Base-by-base conservation (phyloP, 345 rosid genomes). In the Melastoma malabathricum region DNA sequence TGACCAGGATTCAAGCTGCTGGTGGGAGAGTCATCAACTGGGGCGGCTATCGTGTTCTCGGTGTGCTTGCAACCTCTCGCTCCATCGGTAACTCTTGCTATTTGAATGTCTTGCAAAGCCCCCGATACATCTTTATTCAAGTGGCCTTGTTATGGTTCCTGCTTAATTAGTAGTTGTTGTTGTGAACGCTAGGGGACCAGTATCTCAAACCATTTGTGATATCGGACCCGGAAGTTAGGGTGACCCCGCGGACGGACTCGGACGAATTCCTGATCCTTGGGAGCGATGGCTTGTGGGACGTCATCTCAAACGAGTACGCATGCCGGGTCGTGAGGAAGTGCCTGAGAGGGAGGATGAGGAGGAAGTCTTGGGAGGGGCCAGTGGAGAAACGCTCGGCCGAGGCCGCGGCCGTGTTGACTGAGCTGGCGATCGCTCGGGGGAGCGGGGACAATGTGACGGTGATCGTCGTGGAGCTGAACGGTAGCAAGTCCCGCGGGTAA, bases 31-130 rank as follows among this genome's bases (percentile, higher is more conserved):
- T 83, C 57, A 75, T 83, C 18, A 74, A 73, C 58, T 77, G 90
- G 86, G 66, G 75, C 17, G 90, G 86, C 1, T 59, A 65, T 29
- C 80, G 90, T 4, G 57, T 83, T 19, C 65, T 73, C 0, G 86
- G 90, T 29, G 90, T 83, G 29, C 82, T 83, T 22, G 71, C 86
- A 49, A 79, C 79, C 50, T 83, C 92, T 13, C 69, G 92, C 62
- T 79, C 92, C 13, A 79, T 83, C 58, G 90, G 86, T 82, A 34
- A 34, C 9, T 31, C 38, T 31, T 7, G n/a, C 38, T 31, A 31
- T 3, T 31, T 31, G 5, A 31, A 31, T 31, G 38, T 31, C 38
- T 31, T 7, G 10, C 7, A 9, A 31, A 31, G 38, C 5, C 38
- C 10, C 38, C 9, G 38, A 6, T 31, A 2, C 4, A 22, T 22